phyloP scores from a whole-genome alignment of 2,329 filamentous ascomycete species.

The Leptodontidium sp. region DNA sequence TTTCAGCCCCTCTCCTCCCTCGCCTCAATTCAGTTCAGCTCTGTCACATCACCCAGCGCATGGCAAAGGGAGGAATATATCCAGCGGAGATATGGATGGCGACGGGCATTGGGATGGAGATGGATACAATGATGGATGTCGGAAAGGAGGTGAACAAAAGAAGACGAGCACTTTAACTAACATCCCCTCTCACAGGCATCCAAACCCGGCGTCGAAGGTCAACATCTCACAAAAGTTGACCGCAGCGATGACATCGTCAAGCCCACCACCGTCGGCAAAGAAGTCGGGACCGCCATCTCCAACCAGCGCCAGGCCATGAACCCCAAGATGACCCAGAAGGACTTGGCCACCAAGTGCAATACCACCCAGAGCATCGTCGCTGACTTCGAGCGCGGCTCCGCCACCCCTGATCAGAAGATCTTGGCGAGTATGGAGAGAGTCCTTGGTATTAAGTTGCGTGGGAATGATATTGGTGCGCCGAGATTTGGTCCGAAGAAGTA shows the following conservation, averaged over 20 bases:
- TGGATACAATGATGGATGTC: not conserved
- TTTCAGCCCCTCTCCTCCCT: conserved; percentile 6
- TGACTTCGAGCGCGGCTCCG: conserved; percentile 84
- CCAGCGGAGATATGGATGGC: too few relatives aligned
- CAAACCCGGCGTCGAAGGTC: conserved; percentile 75
- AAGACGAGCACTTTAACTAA: conserved; percentile 23
- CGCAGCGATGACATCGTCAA: conserved; percentile 97
- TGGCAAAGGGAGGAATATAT: not conserved
- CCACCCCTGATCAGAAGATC: conserved; percentile 83
- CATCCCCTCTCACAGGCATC: conserved; percentile 51
- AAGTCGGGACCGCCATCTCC: conserved; percentile 84
- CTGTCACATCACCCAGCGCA: too few relatives aligned
- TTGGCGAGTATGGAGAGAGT: conserved; percentile 80
- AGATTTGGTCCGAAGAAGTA: conserved; percentile 68
- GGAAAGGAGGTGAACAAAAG: not conserved
- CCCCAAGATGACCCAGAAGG: conserved; percentile 96
- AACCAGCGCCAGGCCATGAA: conserved; percentile 80
- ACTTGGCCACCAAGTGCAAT: conserved; percentile 87
- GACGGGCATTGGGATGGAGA: too few relatives aligned
- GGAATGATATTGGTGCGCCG: conserved; percentile 83
- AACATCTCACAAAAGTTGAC: conserved; percentile 97
- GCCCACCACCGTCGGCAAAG: conserved; percentile 86
- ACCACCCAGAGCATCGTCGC: conserved; percentile 81
- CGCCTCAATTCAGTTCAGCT: conserved; percentile 1
- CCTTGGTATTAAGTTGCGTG: conserved; percentile 87